Conservation (phyloP, 148 eudicot species). For the Camellia granthamiana region DNA sequence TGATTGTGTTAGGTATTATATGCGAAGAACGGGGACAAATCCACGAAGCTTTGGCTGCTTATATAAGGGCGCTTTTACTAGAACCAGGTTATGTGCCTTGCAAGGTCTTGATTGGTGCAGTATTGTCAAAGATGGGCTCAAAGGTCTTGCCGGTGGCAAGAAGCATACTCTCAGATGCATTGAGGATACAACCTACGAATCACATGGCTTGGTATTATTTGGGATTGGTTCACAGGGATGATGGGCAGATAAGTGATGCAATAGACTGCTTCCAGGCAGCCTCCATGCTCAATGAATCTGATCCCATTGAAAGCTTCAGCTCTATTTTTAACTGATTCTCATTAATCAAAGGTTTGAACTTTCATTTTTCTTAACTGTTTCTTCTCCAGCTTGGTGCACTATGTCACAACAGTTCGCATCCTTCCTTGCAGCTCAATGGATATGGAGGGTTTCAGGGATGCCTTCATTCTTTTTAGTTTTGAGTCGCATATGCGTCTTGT, state of each 20-base stretch:
- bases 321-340: conserved; percentile 33
- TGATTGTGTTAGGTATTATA: conserved; percentile 54
- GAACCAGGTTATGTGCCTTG: conserved; percentile 77
- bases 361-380: conserved; percentile 2
- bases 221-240: conserved; percentile 78
- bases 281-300: conserved; percentile 91
- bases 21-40: conserved; percentile 59
- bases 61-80: conserved; percentile 59
- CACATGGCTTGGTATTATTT: conserved; percentile 87
- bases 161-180: conserved; percentile 82
- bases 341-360: conserved; percentile 8
- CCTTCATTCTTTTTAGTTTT: too few relatives aligned
- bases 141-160: conserved; percentile 72
- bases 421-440: background rate
- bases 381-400: background rate
- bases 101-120: conserved; percentile 66
- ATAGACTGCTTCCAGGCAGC: conserved; percentile 98
- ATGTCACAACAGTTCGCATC: too few relatives aligned
- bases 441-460: background rate
- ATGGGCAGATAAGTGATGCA: conserved; percentile 82
- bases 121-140: conserved; percentile 63
- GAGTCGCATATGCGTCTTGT: too few relatives aligned
- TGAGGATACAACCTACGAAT: conserved; percentile 83
- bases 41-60: conserved; percentile 65
- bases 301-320: conserved; percentile 87